Evolutionary conservation across 495 filamentous ascomycete genomes (phyloP).

Genomic region (Paragyromitra xinjiangensis): DNA sequence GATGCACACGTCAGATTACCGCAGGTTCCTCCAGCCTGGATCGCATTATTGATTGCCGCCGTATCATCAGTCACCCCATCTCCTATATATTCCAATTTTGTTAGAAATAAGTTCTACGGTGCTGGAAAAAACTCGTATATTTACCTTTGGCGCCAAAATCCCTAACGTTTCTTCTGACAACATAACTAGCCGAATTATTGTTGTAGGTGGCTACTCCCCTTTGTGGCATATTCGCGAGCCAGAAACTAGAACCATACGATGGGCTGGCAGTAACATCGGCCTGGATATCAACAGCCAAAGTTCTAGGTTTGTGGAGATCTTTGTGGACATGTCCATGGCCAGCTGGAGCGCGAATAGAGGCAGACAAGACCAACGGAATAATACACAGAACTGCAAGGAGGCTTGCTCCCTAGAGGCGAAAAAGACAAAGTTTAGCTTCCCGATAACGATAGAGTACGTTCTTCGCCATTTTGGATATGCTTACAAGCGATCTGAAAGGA

Average conservation of each 20-base stretch:
- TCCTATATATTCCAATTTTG: slow-evolving; percentile 33
- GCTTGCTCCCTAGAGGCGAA: slow-evolving; percentile 18
- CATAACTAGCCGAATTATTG: slow-evolving; percentile 64
- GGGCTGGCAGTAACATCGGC: background rate
- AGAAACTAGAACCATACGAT: slow-evolving; percentile 58
- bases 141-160: slow-evolving; percentile 79
- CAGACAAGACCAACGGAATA: slow-evolving; percentile 27
- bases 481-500: slow-evolving; percentile 20
- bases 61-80: slow-evolving; percentile 88
- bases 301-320: background rate
- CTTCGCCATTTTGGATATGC: background rate
- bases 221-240: slow-evolving; percentile 75
- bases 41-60: slow-evolving; percentile 83
- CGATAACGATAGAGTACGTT: background rate
- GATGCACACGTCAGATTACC: slow-evolving; percentile 76
- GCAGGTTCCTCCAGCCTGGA: slow-evolving; percentile 78
- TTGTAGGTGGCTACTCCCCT: slow-evolving; percentile 75
- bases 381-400: slow-evolving; percentile 23
- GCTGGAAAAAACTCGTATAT: background rate
- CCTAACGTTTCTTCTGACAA: slow-evolving; percentile 86
- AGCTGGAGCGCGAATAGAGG: background rate
- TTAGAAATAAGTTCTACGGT: background rate
- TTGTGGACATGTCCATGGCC: background rate
- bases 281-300: background rate
- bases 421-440: slow-evolving; percentile 3